Evolutionary conservation across 805 yeast genomes (phyloP), one percentile per base, ranked within the genome.

Genomic region (Candida peoriensis): DNA sequence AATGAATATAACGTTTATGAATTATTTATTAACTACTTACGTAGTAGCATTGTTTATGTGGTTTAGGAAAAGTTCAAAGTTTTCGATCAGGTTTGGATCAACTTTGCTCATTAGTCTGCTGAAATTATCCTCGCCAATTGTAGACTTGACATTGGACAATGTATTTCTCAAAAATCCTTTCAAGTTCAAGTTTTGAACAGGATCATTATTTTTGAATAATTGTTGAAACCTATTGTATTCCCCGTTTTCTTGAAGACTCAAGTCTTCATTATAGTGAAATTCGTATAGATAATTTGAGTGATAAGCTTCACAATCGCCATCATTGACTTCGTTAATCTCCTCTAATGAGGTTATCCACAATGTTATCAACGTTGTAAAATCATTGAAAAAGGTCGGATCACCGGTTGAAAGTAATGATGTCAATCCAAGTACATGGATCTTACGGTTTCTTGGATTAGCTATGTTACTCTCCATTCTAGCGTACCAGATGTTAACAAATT

Each of bases 371-470:
- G 54, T 51, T 18, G 55, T 53, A 6, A 58, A 36, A 35, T 52
- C 58, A n/a, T 52, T 43, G 31, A 61, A 42, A 11, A 62, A 46
- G 1, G 54, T 46, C 3, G 49, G 39, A 17, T 52, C 42, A 2
- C 64, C 63, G 2, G 70, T 59, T 20, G 68, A 57, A 10, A 74
- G 46, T 33, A 82, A 46, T 9, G 78, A 60, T 4, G 81, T 61
- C 8, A 83, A 54, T 0, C 85, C 93, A 39, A 85, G 55, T 4
- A 78, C 60, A 44, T 73, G 76, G 34, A 81, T 61, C 56, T 90
- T 90, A 42, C 82, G 76, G 45, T 77, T 75, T 39, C 85, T 69
- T 1, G 95, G 89, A 48, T 80, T 87, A 27, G 81, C 83, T 37
- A 84, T 71, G 39, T 74, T 74, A 44, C 56, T 53, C 20, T 64